phyloP scores from a whole-genome alignment of 2,329 filamentous ascomycete genomes.

The Paracoccidioides brasiliensis region DNA sequence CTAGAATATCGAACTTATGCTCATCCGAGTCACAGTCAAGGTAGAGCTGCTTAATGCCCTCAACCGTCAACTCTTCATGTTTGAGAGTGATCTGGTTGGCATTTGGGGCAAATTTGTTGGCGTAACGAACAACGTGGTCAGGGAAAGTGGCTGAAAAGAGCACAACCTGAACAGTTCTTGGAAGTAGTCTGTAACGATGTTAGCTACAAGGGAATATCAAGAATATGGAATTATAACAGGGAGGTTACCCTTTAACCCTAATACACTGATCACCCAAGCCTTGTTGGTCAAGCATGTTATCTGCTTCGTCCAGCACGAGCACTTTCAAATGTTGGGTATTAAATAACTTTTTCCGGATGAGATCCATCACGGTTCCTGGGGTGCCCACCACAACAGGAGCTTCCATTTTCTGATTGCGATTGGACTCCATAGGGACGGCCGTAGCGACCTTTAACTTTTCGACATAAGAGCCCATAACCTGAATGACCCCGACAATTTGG shows the following conservation, averaged over 20 bases:
- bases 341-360: constrained; percentile 64
- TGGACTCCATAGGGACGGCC: constrained; percentile 64
- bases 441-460: constrained; percentile 61
- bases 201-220: constrained; percentile 19
- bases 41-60: constrained; percentile 95
- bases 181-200: constrained; percentile 48
- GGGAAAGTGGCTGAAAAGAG: constrained; percentile 95
- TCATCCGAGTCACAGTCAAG: constrained; percentile 76
- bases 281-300: constrained; percentile 97
- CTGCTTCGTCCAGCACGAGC: constrained; percentile 88
- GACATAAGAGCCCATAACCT: constrained; percentile 73
- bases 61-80: constrained; percentile 85
- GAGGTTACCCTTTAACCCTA: constrained; percentile 66
- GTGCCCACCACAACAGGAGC: constrained; percentile 82
- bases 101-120: constrained; percentile 67
- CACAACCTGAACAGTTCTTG: constrained; percentile 65
- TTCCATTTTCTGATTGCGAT: constrained; percentile 54
- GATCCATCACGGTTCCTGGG: constrained; percentile 81
- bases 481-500: constrained; percentile 80
- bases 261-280: constrained; percentile 91
- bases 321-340: constrained; percentile 60
- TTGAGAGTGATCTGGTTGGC: constrained; percentile 79
- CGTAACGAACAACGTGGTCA: constrained; percentile 70
- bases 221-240: neutral
- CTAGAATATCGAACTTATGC: constrained; percentile 76